phyloP scores from a whole-genome alignment of 2,329 filamentous ascomycete genomes.

The Pseudopithomyces chartarum region DNA sequence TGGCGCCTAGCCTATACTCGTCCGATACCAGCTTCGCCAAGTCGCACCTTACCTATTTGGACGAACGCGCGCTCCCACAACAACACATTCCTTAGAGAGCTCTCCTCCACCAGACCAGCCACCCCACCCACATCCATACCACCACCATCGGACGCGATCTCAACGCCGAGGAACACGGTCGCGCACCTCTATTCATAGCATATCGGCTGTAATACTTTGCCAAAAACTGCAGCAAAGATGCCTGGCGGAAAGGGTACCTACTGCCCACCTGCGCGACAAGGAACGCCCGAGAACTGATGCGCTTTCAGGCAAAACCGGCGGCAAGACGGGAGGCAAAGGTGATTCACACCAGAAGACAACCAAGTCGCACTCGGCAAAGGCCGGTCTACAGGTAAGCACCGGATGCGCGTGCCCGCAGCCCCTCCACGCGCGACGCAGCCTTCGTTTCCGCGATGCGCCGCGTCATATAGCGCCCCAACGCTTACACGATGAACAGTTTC shows the following conservation, averaged over 20 bases:
- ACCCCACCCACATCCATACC: slow-evolving; percentile 40
- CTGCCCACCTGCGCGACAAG: slow-evolving; percentile 25
- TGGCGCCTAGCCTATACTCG: neutral
- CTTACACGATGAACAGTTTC: slow-evolving; percentile 69
- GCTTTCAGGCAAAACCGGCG: slow-evolving; percentile 64
- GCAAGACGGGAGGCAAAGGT: slow-evolving; percentile 87
- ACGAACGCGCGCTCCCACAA: slow-evolving; percentile 33
- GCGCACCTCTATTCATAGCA: slow-evolving; percentile 36
- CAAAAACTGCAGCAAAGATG: slow-evolving; percentile 53
- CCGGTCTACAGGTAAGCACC: slow-evolving; percentile 85
- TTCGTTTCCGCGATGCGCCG: slow-evolving; percentile 20
- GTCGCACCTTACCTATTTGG: slow-evolving; percentile 25
- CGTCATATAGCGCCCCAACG: slow-evolving; percentile 22
- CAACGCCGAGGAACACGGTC: slow-evolving; percentile 33
- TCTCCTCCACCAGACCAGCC: slow-evolving; percentile 33
- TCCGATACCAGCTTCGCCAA: slow-evolving; percentile 3
- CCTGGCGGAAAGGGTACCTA: slow-evolving; percentile 89
- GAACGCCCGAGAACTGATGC: slow-evolving; percentile 23
- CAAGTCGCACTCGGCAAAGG: slow-evolving; percentile 91
- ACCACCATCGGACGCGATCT: slow-evolving; percentile 33
- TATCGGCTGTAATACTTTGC: slow-evolving; percentile 25
- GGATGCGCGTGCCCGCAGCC: slow-evolving; percentile 8
- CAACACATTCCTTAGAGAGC: slow-evolving; percentile 35
- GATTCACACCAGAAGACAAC: slow-evolving; percentile 81
- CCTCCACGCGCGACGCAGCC: slow-evolving; percentile 13